phyloP scores from a whole-genome alignment of 2,329 filamentous ascomycete species.

The Colletotrichum gigasporum region DNA sequence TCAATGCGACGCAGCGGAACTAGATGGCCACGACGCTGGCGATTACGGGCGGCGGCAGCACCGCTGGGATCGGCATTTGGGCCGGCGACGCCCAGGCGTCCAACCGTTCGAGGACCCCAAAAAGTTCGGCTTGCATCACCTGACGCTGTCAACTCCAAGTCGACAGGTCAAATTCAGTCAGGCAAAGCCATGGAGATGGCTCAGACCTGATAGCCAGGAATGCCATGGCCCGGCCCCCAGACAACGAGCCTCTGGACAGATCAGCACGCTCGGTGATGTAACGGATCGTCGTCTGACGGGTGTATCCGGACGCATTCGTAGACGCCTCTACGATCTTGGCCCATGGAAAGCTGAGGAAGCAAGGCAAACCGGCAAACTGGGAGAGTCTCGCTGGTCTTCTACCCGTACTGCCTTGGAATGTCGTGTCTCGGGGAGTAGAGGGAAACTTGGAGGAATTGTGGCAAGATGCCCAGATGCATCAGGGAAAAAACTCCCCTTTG shows the following conservation, averaged over 20 bases:
- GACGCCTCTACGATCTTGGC: background rate
- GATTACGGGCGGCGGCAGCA: no score
- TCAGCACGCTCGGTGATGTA: conserved; percentile 22
- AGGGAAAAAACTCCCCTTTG: background rate
- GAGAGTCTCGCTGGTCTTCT: background rate
- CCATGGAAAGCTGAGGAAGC: background rate
- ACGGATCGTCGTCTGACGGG: conserved; percentile 16
- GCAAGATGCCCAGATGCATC: background rate
- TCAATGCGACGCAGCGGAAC: no score
- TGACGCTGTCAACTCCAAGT: background rate
- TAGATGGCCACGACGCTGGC: no score
- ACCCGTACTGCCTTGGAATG: conserved; percentile 13
- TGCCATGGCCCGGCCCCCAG: background rate
- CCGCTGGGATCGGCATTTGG: background rate
- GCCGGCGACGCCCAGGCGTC: background rate
- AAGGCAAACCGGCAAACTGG: background rate
- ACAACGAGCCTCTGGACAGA: conserved; percentile 9
- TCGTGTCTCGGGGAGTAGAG: conserved; percentile 3
- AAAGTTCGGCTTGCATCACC: background rate
- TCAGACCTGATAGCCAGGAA: background rate
- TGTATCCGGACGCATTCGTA: conserved; percentile 18
- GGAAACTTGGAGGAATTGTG: background rate
- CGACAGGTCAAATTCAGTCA: conserved; percentile 1
- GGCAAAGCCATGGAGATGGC: background rate
- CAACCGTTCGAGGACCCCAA: background rate